These are phyloP conservation scores for Blumeriella jaapii DNA, from an alignment of 2,329 filamentous ascomycete species.

Conservation along the genomic window DNA sequence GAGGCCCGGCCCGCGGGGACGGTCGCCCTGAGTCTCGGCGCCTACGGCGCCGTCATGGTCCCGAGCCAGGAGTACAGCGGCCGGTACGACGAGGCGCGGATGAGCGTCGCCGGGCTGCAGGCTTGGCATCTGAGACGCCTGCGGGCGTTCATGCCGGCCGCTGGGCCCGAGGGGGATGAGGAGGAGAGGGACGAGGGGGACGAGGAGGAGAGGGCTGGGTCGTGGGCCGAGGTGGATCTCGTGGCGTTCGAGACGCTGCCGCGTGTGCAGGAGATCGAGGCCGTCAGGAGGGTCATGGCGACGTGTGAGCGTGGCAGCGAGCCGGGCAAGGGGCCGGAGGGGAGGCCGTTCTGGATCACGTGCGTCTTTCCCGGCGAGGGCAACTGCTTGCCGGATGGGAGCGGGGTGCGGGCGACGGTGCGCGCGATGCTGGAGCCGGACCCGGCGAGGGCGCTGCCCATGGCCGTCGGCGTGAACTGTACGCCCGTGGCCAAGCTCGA, in stretches of 20 bases:
- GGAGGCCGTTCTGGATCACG: conserved; percentile 41
- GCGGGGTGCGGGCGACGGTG: conserved; percentile 33
- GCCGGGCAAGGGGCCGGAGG: no score
- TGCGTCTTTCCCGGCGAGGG: conserved; percentile 49
- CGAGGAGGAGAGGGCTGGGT: conserved; percentile 5
- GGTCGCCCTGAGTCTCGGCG: conserved; percentile 50
- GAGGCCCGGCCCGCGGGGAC: conserved; percentile 27
- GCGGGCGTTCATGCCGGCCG: conserved; percentile 32
- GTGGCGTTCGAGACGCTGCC: conserved; percentile 58
- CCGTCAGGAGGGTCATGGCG: conserved; percentile 36
- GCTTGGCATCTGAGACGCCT: conserved; percentile 48
- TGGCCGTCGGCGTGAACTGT: conserved; percentile 58
- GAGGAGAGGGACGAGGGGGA: neutral
- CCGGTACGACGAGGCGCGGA: conserved; percentile 40
- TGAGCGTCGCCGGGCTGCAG: conserved; percentile 33
- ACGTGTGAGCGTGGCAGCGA: no score
- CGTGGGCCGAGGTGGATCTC: conserved; percentile 33
- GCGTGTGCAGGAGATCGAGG: conserved; percentile 47
- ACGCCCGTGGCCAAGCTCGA: conserved; percentile 54
- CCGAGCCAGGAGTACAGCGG: conserved; percentile 57
- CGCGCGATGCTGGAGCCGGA: conserved; percentile 26
- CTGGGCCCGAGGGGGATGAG: neutral
- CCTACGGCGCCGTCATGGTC: conserved; percentile 56
- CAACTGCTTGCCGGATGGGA: conserved; percentile 45
- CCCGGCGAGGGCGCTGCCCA: conserved; percentile 31